Evolutionary conservation across 176 grass and related monocot genomes (phyloP).

Genomic region (Aechmea fasciata): DNA sequence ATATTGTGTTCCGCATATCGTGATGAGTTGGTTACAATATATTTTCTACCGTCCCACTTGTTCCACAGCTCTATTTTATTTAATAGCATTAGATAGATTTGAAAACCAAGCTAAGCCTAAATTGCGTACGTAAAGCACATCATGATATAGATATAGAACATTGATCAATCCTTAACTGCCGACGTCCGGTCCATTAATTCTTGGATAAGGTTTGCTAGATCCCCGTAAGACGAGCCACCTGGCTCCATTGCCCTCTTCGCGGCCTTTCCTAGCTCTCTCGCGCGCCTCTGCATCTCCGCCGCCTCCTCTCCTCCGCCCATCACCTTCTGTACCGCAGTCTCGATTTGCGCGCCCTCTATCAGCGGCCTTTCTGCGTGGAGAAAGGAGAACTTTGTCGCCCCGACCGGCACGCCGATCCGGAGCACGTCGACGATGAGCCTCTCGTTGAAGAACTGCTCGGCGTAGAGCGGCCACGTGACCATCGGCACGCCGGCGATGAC

Average conservation of each 20-base stretch:
- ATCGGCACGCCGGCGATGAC: constrained; percentile 24
- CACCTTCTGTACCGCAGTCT: not conserved
- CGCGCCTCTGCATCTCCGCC: constrained; percentile 1
- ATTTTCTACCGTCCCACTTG: no score
- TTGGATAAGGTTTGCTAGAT: not conserved
- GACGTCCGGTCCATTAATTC: not conserved
- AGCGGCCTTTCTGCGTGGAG: not conserved
- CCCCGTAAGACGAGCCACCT: constrained; percentile 1
- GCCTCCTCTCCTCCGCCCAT: constrained; percentile 6
- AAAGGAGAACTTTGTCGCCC: not conserved
- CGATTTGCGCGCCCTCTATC: not conserved
- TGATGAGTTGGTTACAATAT: no score
- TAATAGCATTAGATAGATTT: no score
- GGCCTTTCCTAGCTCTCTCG: not conserved
- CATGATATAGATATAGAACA: no score
- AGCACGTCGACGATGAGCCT: constrained; percentile 27
- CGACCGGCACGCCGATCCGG: not conserved
- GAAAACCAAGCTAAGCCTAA: no score
- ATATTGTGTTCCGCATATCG: no score
- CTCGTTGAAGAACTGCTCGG: constrained; percentile 32
- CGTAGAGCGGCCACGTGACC: constrained; percentile 18
- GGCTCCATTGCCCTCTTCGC: constrained; percentile 2
- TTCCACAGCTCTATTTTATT: no score
- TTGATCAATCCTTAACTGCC: no score
- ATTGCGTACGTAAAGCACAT: no score